Conservation (phyloP, 225 moss, liverwort and hornwort genomes). For the Bryum argenteum region DNA sequence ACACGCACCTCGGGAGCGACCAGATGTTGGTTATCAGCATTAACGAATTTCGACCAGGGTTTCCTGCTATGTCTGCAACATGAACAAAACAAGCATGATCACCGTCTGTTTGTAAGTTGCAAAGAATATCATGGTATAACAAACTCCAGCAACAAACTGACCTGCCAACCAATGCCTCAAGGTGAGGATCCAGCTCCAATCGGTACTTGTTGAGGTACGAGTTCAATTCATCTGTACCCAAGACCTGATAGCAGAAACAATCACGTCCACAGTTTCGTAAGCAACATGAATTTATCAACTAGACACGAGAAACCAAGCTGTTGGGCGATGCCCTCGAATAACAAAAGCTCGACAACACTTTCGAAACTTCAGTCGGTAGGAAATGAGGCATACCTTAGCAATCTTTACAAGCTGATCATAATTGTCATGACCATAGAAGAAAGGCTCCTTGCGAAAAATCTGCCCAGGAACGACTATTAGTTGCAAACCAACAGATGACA, state of each 20-base stretch:
- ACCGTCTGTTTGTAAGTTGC: not conserved
- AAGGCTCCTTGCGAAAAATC: constrained; percentile 72
- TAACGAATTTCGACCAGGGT: constrained; percentile 87
- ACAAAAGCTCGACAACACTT: not conserved
- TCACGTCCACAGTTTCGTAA: too few relatives aligned
- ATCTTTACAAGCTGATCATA: constrained; percentile 72
- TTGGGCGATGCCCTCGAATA: too few relatives aligned
- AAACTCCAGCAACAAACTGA: constrained; percentile 29
- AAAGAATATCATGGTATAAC: not conserved
- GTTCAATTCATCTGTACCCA: constrained; percentile 92
- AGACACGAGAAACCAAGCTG: not conserved
- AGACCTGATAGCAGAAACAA: constrained; percentile 45
- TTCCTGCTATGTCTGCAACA: constrained; percentile 70
- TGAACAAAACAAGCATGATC: not conserved
- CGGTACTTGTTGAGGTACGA: constrained; percentile 89
- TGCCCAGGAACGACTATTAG: constrained; percentile 20
- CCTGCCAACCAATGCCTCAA: constrained; percentile 96
- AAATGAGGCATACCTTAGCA: constrained; percentile 42
- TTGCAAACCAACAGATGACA: too few relatives aligned
- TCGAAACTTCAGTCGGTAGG: too few relatives aligned
- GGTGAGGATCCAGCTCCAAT: constrained; percentile 89
- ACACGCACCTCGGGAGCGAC: constrained; percentile 81
- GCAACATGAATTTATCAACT: not conserved
- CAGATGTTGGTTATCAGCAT: constrained; percentile 91
- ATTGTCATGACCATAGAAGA: constrained; percentile 71